phyloP scores from a whole-genome alignment of 306 rosid species.

The Prunus kanzakura region DNA sequence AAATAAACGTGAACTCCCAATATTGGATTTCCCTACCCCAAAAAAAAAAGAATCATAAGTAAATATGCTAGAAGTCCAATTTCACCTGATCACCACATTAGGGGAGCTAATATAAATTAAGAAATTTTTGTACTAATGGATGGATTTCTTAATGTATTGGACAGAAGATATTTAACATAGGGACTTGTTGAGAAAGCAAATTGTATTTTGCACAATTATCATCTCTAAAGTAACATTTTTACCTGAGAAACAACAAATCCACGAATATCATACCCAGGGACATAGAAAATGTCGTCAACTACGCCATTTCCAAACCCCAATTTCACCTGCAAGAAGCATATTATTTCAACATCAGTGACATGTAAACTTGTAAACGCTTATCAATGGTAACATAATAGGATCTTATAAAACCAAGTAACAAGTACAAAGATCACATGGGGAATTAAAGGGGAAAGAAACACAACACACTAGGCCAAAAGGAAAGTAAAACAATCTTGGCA shows the following conservation, averaged over 20 bases:
- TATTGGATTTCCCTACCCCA: conserved; percentile 85
- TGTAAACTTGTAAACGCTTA: conserved; percentile 14
- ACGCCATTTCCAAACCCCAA: conserved; percentile 77
- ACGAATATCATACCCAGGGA: conserved; percentile 74
- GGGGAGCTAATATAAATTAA: not conserved
- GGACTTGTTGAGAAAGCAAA: conserved; percentile 11
- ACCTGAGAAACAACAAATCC: conserved; percentile 98
- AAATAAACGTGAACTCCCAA: conserved; percentile 88
- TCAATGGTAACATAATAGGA: conserved; percentile 6
- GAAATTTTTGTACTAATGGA: not conserved
- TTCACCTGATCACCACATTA: not conserved
- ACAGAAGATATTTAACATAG: not conserved
- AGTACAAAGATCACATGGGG: not conserved
- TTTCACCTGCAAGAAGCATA: conserved; percentile 65
- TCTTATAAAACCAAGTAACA: not conserved
- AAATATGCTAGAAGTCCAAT: not conserved
- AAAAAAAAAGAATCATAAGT: conserved; percentile 6
- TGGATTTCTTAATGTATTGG: not conserved
- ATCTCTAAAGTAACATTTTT: conserved; percentile 27
- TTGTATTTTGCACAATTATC: not conserved
- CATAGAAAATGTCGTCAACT: conserved; percentile 68
- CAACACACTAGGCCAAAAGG: conserved; percentile 3
- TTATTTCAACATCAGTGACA: conserved; percentile 19
- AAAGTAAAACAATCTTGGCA: conserved; percentile 16
- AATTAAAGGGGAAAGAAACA: conserved; percentile 11